phyloP scores from a whole-genome alignment of 2,329 filamentous ascomycete genomes.

The Pseudocercospora eumusae region DNA sequence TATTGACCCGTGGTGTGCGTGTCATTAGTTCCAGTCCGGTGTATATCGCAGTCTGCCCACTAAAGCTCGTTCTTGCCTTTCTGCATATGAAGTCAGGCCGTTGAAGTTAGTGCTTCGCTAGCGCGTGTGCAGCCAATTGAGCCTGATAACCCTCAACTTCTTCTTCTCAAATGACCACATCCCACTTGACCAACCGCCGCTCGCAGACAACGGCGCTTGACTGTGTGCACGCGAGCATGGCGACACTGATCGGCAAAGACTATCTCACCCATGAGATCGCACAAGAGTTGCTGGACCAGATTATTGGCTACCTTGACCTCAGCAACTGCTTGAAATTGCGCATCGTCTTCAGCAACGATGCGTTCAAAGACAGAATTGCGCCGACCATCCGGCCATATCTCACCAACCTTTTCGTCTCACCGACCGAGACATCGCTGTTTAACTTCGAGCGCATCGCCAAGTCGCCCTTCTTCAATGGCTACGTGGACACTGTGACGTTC shows the following conservation, averaged over 20 bases:
- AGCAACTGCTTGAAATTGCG: not conserved
- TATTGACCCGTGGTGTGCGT: too few relatives aligned
- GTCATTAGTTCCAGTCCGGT: too few relatives aligned
- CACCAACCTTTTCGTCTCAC: conserved; percentile 7
- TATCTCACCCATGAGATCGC: not conserved
- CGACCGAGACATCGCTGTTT: not conserved
- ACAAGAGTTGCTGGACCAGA: not conserved
- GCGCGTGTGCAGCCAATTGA: too few relatives aligned
- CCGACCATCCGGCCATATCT: not conserved
- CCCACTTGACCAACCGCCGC: too few relatives aligned
- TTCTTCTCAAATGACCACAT: too few relatives aligned
- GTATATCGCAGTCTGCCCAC: too few relatives aligned
- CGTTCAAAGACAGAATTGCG: not conserved
- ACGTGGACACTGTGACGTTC: not conserved
- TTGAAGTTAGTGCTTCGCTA: too few relatives aligned
- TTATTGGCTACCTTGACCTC: not conserved
- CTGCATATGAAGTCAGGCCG: too few relatives aligned
- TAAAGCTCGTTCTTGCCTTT: too few relatives aligned
- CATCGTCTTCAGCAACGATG: not conserved
- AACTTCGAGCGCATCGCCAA: conserved; percentile 11
- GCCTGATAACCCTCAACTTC: too few relatives aligned
- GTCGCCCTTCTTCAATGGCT: not conserved
- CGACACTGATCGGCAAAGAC: not conserved
- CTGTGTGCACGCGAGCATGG: too few relatives aligned
- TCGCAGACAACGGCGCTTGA: too few relatives aligned